These are phyloP conservation scores for Akanthomyces uredinophilus DNA, from an alignment of 2,329 filamentous ascomycete species.

Conservation along the genomic window DNA sequence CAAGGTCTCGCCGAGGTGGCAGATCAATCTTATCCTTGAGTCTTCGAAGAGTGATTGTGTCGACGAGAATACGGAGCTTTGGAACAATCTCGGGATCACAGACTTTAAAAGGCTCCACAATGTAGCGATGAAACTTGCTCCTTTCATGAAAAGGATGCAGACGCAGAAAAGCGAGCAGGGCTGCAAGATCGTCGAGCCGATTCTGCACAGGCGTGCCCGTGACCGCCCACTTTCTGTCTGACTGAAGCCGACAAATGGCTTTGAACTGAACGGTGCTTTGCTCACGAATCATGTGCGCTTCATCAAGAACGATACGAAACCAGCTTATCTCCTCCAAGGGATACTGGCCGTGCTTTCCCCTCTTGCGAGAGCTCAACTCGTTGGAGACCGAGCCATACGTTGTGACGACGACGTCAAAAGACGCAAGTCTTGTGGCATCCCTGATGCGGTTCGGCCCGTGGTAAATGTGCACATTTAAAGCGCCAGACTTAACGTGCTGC, in stretches of 20 bases:
- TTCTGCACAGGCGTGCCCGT: constrained; percentile 97
- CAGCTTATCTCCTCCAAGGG: constrained; percentile 77
- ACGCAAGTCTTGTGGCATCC: constrained; percentile 60
- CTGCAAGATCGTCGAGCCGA: constrained; percentile 80
- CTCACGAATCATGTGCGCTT: constrained; percentile 92
- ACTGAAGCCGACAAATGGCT: constrained; percentile 73
- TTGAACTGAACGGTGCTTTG: constrained; percentile 76
- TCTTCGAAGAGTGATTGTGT: constrained; percentile 88
- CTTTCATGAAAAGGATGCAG: constrained; percentile 80
- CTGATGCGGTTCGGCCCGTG: constrained; percentile 75
- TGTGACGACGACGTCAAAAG: constrained; percentile 82
- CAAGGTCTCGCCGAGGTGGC: constrained; percentile 65
- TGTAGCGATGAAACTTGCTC: constrained; percentile 69
- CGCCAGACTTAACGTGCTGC: constrained; percentile 63
- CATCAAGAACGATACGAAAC: constrained; percentile 91
- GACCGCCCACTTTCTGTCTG: constrained; percentile 88
- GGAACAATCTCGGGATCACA: constrained; percentile 79
- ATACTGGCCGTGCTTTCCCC: constrained; percentile 52
- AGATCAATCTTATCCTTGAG: constrained; percentile 88
- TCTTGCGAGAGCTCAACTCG: constrained; percentile 63
- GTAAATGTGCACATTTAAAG: constrained; percentile 73
- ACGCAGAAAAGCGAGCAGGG: constrained; percentile 78
- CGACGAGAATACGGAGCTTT: constrained; percentile 82
- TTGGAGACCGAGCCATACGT: constrained; percentile 86
- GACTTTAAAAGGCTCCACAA: constrained; percentile 79